Conservation (phyloP, 306 rosid species). For the Pyrus betulifolia region DNA sequence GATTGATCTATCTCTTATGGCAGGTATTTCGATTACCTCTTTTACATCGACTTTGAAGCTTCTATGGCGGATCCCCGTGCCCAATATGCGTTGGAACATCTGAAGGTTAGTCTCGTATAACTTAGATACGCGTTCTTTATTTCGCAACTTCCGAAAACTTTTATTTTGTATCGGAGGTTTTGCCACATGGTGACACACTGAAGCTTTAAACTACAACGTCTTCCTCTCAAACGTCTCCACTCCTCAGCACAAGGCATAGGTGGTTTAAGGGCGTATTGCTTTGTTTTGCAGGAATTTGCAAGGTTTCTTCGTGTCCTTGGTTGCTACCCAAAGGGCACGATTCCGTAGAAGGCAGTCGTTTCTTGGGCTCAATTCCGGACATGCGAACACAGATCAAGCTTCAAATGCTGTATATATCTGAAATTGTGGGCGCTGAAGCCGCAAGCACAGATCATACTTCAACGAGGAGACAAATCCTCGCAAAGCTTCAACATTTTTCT, state of each 20-base stretch:
- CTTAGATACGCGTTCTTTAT: background rate
- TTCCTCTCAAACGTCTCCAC: background rate
- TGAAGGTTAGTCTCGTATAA: constrained; percentile 49
- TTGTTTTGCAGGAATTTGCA: constrained; percentile 55
- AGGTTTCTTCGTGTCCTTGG: constrained; percentile 74
- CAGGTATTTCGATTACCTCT: constrained; percentile 87
- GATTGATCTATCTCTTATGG: constrained; percentile 13
- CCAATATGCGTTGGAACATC: constrained; percentile 65
- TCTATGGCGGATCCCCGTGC: constrained; percentile 85
- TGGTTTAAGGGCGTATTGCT: background rate
- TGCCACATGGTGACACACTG: background rate
- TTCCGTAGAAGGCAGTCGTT: constrained; percentile 13
- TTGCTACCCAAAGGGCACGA: constrained; percentile 48
- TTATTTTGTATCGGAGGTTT: background rate
- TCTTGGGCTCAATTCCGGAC: background rate
- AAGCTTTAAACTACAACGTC: background rate
- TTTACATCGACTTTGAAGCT: constrained; percentile 83
- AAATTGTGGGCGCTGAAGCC: constrained; percentile 8
- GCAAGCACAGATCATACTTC: constrained; percentile 10
- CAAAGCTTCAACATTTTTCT: constrained; percentile 8
- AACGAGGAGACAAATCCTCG: constrained; percentile 12
- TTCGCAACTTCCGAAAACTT: background rate
- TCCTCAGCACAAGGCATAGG: background rate
- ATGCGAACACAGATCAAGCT: background rate
- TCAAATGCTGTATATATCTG: constrained; percentile 24